phyloP scores from a whole-genome alignment of 2,329 filamentous ascomycete genomes.

The Pochonia chlamydosporia region DNA sequence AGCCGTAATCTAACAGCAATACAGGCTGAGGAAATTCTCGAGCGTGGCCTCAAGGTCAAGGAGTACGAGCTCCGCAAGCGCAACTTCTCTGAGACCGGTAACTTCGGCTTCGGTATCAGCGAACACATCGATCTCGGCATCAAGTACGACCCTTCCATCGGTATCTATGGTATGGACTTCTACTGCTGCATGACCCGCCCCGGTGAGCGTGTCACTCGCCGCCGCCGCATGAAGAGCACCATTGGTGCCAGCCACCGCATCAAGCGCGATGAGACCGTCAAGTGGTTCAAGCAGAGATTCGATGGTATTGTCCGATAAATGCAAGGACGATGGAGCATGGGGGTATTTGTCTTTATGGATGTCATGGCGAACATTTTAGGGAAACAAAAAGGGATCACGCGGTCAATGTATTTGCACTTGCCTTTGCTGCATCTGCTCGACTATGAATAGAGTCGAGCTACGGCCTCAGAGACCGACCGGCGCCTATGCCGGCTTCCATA shows the following conservation, averaged over 20 bases:
- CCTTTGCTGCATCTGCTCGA: constrained; percentile 44
- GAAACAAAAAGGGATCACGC: constrained; percentile 24
- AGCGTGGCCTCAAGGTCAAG: constrained; percentile 99
- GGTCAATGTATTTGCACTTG: constrained; percentile 36
- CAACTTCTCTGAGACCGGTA: constrained; percentile 99
- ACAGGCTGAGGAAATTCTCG: constrained; percentile 96
- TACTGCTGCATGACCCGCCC: constrained; percentile 99
- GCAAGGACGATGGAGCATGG: background rate
- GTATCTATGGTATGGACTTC: constrained; percentile 99
- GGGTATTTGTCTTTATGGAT: constrained; percentile 28
- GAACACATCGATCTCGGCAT: constrained; percentile 99
- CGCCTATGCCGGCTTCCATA: constrained; percentile 57
- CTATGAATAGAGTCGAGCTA: constrained; percentile 53
- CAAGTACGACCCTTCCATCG: constrained; percentile 98
- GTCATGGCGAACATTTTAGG: constrained; percentile 34
- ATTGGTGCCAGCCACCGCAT: constrained; percentile 90
- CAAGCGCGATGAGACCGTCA: constrained; percentile 90
- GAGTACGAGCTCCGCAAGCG: constrained; percentile 99
- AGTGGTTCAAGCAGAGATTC: constrained; percentile 90
- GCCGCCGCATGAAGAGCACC: constrained; percentile 79
- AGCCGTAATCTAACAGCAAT: constrained; percentile 19
- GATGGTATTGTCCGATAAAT: constrained; percentile 97
- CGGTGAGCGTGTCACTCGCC: constrained; percentile 95
- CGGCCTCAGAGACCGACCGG: constrained; percentile 72
- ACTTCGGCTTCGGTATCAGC: constrained; percentile 99